Conservation (phyloP, 1,284 basidiomycete genomes). For the Trichosporon inkin region DNA sequence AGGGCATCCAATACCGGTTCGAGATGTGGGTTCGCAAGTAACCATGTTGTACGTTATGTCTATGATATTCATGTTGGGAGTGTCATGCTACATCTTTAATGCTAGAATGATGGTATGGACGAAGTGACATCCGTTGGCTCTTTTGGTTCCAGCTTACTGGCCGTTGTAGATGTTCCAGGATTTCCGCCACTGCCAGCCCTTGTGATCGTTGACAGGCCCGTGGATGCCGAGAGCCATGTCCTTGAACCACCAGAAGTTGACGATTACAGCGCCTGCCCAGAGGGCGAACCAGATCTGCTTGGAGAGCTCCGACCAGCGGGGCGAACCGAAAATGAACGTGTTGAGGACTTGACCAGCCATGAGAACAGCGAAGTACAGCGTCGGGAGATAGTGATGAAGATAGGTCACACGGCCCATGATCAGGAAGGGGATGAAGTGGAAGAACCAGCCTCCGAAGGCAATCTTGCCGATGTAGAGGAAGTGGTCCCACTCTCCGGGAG, state of each 20-base stretch:
- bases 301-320: conserved; percentile 57
- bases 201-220: conserved; percentile 72
- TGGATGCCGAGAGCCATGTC: conserved; percentile 82
- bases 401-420: conserved; percentile 79
- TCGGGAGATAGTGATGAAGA: conserved; percentile 64
- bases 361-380: conserved; percentile 90
- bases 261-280: conserved; percentile 60
- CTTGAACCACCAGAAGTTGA: conserved; percentile 90
- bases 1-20: conserved; percentile 76
- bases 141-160: conserved; percentile 4
- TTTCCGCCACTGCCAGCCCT: conserved; percentile 70
- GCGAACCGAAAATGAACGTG: conserved; percentile 80
- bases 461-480: conserved; percentile 91
- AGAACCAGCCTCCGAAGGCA: conserved; percentile 82
- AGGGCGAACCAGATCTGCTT: conserved; percentile 71
- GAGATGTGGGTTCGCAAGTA: conserved; percentile 75
- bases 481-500: conserved; percentile 88
- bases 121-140: neutral
- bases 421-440: conserved; percentile 93
- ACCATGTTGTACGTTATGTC: conserved; percentile 10
- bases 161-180: conserved; percentile 43
- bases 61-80: conserved; percentile 10
- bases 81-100: conserved; percentile 6
- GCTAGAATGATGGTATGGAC: conserved; percentile 2
- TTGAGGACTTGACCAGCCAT: conserved; percentile 88